A percentile compares a stretch with the other conserved stretches of the same genome.
phyloP scores from a whole-genome alignment of 2,329 filamentous ascomycete genomes.

The Curvularia sp. region DNA sequence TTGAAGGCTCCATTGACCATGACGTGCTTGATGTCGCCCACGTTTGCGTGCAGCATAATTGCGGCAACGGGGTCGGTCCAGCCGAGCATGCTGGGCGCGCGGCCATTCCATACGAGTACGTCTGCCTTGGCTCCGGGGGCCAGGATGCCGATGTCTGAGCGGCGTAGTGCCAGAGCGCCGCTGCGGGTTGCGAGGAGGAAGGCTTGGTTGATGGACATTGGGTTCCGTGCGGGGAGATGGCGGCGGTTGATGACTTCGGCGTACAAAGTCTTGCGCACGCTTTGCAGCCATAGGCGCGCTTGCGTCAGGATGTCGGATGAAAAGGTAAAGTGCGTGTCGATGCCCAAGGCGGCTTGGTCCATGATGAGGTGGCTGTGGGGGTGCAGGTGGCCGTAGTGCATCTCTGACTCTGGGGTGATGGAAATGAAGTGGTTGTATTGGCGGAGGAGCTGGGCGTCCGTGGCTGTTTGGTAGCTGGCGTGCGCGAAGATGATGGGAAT shows the following conservation, averaged over 20 bases:
- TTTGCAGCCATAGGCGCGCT: constrained; percentile 63
- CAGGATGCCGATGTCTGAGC: constrained; percentile 61
- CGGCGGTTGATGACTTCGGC: constrained; percentile 51
- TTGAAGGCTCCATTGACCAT: constrained; percentile 59
- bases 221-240: constrained; percentile 57
- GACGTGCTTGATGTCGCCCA: constrained; percentile 62
- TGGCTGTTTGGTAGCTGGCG: constrained; percentile 55
- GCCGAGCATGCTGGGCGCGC: constrained; percentile 59
- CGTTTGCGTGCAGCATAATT: constrained; percentile 62
- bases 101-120: constrained; percentile 61
- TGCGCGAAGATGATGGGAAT: constrained; percentile 63
- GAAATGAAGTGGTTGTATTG: constrained; percentile 62
- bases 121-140: constrained; percentile 62
- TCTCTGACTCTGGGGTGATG: constrained; percentile 66
- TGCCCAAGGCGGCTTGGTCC: constrained; percentile 62
- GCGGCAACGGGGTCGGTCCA: constrained; percentile 65
- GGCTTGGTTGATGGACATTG: constrained; percentile 63
- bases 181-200: constrained; percentile 63
- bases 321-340: constrained; percentile 64
- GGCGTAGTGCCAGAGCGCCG: constrained; percentile 61
- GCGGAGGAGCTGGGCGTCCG: constrained; percentile 55
- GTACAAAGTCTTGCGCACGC: constrained; percentile 52
- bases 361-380: constrained; percentile 53
- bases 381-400: constrained; percentile 65
- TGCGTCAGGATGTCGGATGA: constrained; percentile 57